Evolutionary conservation across 352 stramenopile genomes (phyloP).

Genomic region (Peronospora tabacina): DNA sequence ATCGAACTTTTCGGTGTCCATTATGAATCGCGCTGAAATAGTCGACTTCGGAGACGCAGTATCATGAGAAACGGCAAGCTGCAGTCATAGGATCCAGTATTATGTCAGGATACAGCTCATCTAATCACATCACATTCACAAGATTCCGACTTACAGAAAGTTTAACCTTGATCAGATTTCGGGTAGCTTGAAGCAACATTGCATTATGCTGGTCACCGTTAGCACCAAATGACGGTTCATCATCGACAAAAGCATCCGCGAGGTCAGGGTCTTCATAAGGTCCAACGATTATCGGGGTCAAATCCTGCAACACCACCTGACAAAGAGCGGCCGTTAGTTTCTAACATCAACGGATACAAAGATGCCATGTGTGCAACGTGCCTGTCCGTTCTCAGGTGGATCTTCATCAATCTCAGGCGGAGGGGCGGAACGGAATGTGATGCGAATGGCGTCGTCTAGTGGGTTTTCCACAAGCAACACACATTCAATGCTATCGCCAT

Average conservation of each 20-base stretch:
- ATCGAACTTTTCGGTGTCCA: constrained; percentile 64
- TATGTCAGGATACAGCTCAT: constrained; percentile 2
- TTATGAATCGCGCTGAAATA: constrained; percentile 38
- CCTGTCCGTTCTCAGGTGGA: constrained; percentile 24
- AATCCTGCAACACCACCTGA: constrained; percentile 44
- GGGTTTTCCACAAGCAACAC: constrained; percentile 76
- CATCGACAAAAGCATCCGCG: constrained; percentile 51
- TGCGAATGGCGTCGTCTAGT: constrained; percentile 62
- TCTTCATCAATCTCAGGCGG: constrained; percentile 1
- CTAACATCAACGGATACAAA: not conserved
- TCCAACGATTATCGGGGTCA: constrained; percentile 54
- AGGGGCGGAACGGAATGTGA: constrained; percentile 34
- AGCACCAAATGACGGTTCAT: constrained; percentile 14
- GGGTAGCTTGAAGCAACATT: constrained; percentile 43
- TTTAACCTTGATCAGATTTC: constrained; percentile 53
- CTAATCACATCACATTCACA: not conserved
- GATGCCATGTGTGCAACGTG: constrained; percentile 11
- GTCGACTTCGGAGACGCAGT: not conserved
- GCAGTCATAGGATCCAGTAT: not conserved
- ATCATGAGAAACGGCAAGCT: constrained; percentile 18
- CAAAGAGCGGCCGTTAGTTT: constrained; percentile 6
- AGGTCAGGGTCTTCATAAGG: constrained; percentile 82
- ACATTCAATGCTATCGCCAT: constrained; percentile 28
- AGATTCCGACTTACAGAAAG: constrained; percentile 25
- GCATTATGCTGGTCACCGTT: constrained; percentile 29